Base-by-base conservation (phyloP, 1,139 yeast species). In the Yamadazyma aaseri region DNA sequence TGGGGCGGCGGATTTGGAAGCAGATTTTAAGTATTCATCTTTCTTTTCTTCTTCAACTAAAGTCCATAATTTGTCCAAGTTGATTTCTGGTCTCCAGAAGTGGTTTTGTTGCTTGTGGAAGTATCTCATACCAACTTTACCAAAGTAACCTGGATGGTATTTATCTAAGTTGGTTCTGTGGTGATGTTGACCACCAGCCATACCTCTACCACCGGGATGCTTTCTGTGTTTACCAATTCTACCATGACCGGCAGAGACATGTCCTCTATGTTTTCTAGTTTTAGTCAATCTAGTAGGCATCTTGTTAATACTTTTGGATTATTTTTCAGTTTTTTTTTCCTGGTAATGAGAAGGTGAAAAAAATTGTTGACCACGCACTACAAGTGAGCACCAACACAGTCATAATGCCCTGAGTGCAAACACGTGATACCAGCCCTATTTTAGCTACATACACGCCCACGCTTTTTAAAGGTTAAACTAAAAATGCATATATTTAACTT, bases 131-230 rank as follows among this genome's bases (percentile, higher is more conserved):
- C 99, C 99, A 71, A 94, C 97, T 81, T 94, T 94, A 86, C 99
- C 99, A 77, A 94, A 94, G 94, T 94, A 94, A 89, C 99, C 99
- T 65, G 98, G 98, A 75, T 94, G 99, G 96, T 86, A 94, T 77
- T 90, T 92, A 74, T 94, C 98, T 80, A 92, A 77, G 82, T 89
- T 89, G 73, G 92, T 89, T 86, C 97, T 89, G 96, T 94, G 98
- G 79, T 92, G 99, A 75, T 87, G 97, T 78, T 81, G 95, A 86
- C 99, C 99, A 90, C 99, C 99, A 73, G 99, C 99, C 94, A 79
- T 92, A 92, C 99, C 99, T 80, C 98, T 92, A 81, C 99, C 99
- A 92, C 98, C 98, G 61, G 98, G 97, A 66, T 85, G 92, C 95
- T 94, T 94, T 89, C 98, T 89, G 95, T 94, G 98, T 86, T 94